Percentiles rank a stretch among this genome's conserved stretches.
Conservation (phyloP, 176 grass and related monocot genomes). For the Oryza coarctata region DNA sequence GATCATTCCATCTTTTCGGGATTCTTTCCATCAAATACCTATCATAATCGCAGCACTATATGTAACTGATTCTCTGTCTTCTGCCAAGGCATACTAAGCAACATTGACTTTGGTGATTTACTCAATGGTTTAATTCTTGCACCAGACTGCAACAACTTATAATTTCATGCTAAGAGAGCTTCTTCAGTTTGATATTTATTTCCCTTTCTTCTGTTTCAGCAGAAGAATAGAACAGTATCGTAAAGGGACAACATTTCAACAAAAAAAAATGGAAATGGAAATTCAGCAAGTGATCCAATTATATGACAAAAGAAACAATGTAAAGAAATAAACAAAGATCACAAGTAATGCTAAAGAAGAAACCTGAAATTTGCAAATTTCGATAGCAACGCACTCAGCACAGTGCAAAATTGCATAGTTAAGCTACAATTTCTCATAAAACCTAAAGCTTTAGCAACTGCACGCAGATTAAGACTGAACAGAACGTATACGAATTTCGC, state of each 20-base stretch:
- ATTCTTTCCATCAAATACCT: constrained; percentile 13
- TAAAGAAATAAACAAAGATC: neutral
- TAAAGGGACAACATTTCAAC: neutral
- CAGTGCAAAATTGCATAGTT: neutral
- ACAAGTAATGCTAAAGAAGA: neutral
- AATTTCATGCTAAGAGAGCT: neutral
- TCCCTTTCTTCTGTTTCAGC: neutral
- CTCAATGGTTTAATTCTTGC: constrained; percentile 2
- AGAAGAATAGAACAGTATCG: neutral
- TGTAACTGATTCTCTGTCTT: constrained; percentile 11
- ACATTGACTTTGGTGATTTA: neutral
- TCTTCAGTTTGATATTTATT: neutral
- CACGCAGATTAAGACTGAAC: constrained; percentile 2
- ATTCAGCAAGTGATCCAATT: neutral
- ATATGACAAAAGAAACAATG: neutral
- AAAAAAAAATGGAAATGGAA: neutral
- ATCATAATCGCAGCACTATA: neutral
- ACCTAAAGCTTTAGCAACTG: neutral
- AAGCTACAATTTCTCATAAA: neutral
- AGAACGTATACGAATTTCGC: neutral
- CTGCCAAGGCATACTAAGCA: neutral
- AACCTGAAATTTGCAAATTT: neutral
- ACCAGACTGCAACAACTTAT: neutral
- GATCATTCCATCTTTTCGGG: neutral
- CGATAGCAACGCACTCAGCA: neutral